Base-by-base conservation (phyloP, 129 eudicot species). In the Artemisia tridentata region DNA sequence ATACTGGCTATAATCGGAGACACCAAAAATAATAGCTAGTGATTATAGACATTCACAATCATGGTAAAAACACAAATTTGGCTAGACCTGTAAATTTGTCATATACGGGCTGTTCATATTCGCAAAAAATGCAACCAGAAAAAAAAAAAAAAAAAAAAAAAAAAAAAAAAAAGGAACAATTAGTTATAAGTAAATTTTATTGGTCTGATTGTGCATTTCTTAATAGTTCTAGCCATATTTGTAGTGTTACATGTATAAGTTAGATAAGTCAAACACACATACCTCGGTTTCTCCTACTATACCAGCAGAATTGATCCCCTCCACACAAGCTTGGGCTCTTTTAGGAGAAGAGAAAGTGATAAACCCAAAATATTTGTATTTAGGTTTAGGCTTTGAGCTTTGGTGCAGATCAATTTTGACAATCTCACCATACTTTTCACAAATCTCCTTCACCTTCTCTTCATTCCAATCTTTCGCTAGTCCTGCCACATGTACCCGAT, bases 261-360 rank as follows among this genome's bases (percentile, higher is more conserved):
- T 31, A 38, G 45, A 38, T 38, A 38, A 7, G 45, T 38, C 6
- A 7, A 38, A 56, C 11, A 65, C 18, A 45, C 14, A 63, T 70
- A 82, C 86, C 86, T 82, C 60, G 27, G 74, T 38, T 27, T 79
- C 75, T 60, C 75, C 79, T 71, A 47, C 75, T 60, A 61, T 9
- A 29, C 11, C 51, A 75, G 69, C 51, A 65, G 53, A 71, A 72
- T 79, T 82, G 63, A 82, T 79, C 68, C 83, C 86, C 64, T 79
- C 83, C 72, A 82, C 83, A 62, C 86, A 82, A 70, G 83, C 81
- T 59, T 59, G 54, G 47, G 79, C 81, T 79, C 78, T 72, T 82
- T 82, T 81, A 65, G 77, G 38, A 71, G 79, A 79, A 55, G 51
- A 25, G 62, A 79, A 82, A 65, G 72, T 82, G 72, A 82, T 12